A percentile compares a stretch with the other conserved stretches of the same genome.
phyloP scores from a whole-genome alignment of 768 basidiomycete genomes.

The Rossbeevera mucosa region DNA sequence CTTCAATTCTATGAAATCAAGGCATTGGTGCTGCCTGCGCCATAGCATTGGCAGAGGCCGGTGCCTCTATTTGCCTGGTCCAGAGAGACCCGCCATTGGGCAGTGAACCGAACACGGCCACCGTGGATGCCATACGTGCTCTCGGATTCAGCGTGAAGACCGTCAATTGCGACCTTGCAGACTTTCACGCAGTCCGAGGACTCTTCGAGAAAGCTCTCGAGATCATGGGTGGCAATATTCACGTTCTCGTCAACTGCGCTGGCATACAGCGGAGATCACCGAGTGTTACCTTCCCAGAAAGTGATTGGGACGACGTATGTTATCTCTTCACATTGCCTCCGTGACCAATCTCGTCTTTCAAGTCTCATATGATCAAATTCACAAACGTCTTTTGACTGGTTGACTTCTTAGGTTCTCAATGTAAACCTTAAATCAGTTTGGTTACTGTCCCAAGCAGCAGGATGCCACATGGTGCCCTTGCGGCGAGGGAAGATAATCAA shows the following conservation, averaged over 20 bases:
- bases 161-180: slow-evolving; percentile 54
- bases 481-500: slow-evolving; percentile 71
- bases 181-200: slow-evolving; percentile 44
- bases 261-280: slow-evolving; percentile 58
- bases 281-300: slow-evolving; percentile 59
- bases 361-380: slow-evolving; percentile 6
- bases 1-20: slow-evolving; percentile 21
- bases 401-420: slow-evolving; percentile 58
- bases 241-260: slow-evolving; percentile 68
- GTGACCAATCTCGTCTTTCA: slow-evolving; percentile 5
- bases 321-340: slow-evolving; percentile 29
- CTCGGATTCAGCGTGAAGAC: slow-evolving; percentile 36
- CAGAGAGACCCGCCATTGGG: slow-evolving; percentile 40
- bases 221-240: slow-evolving; percentile 47
- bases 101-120: slow-evolving; percentile 32
- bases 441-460: slow-evolving; percentile 82
- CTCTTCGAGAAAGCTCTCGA: slow-evolving; percentile 48
- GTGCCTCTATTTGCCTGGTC: slow-evolving; percentile 46
- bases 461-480: slow-evolving; percentile 79
- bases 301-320: slow-evolving; percentile 69
- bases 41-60: slow-evolving; percentile 51
- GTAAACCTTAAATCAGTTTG: slow-evolving; percentile 87
- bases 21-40: slow-evolving; percentile 56
- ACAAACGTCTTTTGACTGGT: slow-evolving; percentile 8
- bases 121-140: slow-evolving; percentile 34